Conservation (phyloP, 1,284 basidiomycete species). For the Thelephora terrestris region DNA sequence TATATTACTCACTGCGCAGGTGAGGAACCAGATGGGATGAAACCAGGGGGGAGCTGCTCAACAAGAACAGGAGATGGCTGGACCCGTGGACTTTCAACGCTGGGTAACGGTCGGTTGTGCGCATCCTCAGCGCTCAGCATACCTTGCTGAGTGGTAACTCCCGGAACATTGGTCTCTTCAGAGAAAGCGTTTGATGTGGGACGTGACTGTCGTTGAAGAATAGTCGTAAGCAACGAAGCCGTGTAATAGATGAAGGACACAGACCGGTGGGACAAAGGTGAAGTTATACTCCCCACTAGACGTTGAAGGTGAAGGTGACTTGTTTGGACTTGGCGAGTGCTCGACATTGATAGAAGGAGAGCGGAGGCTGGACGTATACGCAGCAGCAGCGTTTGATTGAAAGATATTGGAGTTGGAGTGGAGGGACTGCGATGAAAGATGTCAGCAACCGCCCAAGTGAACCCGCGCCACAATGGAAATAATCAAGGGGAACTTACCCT, state of each 20-base stretch:
- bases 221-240: neutral
- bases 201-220: neutral
- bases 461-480: neutral
- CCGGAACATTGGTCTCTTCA: neutral
- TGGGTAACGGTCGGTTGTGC: neutral
- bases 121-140: neutral
- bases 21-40: neutral
- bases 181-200: neutral
- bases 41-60: neutral
- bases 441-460: too few relatives aligned
- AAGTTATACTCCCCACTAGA: neutral
- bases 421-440: too few relatives aligned
- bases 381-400: neutral
- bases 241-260: neutral
- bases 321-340: neutral
- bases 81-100: neutral
- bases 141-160: neutral
- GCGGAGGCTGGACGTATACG: neutral
- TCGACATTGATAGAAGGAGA: too few relatives aligned
- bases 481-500: neutral
- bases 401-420: too few relatives aligned
- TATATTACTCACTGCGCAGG: too few relatives aligned
- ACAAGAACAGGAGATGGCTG: neutral
- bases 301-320: neutral
- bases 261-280: neutral